Evolutionary conservation across 2,329 filamentous ascomycete species (phyloP), one percentile per base, ranked within the genome.

Genomic region (Colletotrichum plurivorum): DNA sequence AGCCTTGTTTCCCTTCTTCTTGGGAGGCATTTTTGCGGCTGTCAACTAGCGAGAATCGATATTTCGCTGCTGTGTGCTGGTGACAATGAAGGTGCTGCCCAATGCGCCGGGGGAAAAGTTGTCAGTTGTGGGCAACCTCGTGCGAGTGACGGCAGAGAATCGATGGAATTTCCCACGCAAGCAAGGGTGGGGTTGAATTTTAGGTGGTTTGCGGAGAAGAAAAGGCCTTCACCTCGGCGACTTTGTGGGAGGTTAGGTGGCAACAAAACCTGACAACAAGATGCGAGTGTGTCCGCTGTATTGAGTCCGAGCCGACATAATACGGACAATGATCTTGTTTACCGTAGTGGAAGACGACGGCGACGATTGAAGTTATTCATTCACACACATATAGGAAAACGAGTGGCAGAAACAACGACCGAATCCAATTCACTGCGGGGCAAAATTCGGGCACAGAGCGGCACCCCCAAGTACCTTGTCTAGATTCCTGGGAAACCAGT

Each of bases 1-100:
- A 87, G 95, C 97, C 83, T 91, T 93, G 80, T 92, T 92, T 75
- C 84, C 85, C 89, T 97, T 98, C 88, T 96, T 97, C 86, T 98
- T 98, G 71, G 95, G 95, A 78, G 95, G 85, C 95, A 98, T 98
- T 71, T 81, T 86, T 81, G 70, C 70, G 74, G 56, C 49, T 31
- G 25, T 61, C 51, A 52, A 46, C 31, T 79, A 61, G 62, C 3
- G 12, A 16, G 7, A 18, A 56, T 18, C 27, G 46, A 27, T 5
- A 16, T 12, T 56, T 25, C 45, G 22, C 31, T 39, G 25, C 7
- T n/a, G 20, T 61, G 16, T 49, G 12, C 18, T 49, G 18, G 9
- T 18, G 8, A 5, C 18, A 22, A 49, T 22, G 20, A 46, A 51
- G 39, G n/a, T 39, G 63, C 18, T 55, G 45, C 45, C 67, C 56